Base-by-base conservation (phyloP, 1,284 basidiomycete species). In the Papiliotrema flavescens region DNA sequence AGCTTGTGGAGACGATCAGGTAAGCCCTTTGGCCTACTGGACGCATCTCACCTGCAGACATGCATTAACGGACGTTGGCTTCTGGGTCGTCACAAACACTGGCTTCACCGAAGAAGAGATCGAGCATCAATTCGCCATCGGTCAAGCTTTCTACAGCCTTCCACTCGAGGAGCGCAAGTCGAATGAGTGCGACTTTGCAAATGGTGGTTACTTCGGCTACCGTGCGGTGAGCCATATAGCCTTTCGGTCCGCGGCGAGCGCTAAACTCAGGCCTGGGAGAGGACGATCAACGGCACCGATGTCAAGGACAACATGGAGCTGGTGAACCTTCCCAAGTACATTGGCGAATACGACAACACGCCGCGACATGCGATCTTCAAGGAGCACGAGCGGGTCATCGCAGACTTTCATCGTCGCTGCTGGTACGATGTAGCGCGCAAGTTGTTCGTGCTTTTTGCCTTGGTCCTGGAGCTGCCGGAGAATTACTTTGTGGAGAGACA, bases 1-100 rank as follows among this genome's bases (percentile, higher is more conserved):
- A 76, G 46, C 76, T 87, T 0, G 81, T 66, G 17, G 60, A 57
- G 40, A 50, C 57, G 9, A 58, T 64, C 23, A 55, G 57, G 44
- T 56, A 57, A 22, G 63, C 57, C 9, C 14, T 56, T 3, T 42
- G 34, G 23, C 2, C 34, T 28, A 11, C 24, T 24, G 26, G 14
- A 4, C 13, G 11, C 36, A 20, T 11, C 19, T 37, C 3, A 41
- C 4, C 47, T 34, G 39, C 19, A 55, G 53, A 24, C 51, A 55
- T 44, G 59, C 56, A 5, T 36, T 57, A n/a, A 57, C 59, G 4
- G 57, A 61, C 35, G 56, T 65, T 6, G 66, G 66, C 26, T 70
- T 70, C 58, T 68, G 64, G 57, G 54, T 55, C 14, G 60, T 69
- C 13, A 60, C 57, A 42, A 59, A 61, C 32, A 64, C 64, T 2